phyloP scores from a whole-genome alignment of 1,284 basidiomycete species.

The Baeospora myosura region DNA sequence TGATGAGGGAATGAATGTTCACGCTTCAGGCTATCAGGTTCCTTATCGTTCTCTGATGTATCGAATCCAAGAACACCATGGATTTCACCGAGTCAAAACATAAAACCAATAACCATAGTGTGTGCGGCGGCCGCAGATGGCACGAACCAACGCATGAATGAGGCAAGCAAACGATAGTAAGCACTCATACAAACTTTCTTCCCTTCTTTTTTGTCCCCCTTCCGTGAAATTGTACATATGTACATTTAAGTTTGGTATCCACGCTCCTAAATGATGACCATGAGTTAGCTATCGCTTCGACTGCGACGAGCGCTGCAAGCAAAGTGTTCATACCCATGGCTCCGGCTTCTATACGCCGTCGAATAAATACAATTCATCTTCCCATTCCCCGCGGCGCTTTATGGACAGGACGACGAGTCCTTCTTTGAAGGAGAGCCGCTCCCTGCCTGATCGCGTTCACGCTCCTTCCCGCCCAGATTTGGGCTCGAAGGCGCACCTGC shows the following conservation, averaged over 20 bases:
- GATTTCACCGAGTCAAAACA: no score
- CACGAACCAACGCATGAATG: no score
- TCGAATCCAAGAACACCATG: no score
- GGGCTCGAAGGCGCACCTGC: conserved; percentile 15
- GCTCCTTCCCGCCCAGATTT: conserved; percentile 32
- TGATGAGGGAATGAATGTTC: no score
- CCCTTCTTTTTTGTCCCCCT: neutral
- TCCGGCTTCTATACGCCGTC: neutral
- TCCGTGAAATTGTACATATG: no score
- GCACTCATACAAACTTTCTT: no score
- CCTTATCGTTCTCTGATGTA: no score
- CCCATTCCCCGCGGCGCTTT: neutral
- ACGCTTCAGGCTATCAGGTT: no score
- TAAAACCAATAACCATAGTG: no score
- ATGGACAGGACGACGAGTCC: neutral
- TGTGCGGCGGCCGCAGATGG: no score
- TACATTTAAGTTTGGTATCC: no score
- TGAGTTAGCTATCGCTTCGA: neutral
- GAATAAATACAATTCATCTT: neutral
- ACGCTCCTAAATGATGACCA: neutral
- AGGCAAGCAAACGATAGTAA: no score
- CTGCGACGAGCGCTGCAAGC: neutral
- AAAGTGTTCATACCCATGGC: neutral
- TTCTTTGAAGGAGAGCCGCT: neutral
- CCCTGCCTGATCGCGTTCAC: conserved; percentile 1